Conservation (phyloP, 208 protist species). For the Crithidia bombi region DNA sequence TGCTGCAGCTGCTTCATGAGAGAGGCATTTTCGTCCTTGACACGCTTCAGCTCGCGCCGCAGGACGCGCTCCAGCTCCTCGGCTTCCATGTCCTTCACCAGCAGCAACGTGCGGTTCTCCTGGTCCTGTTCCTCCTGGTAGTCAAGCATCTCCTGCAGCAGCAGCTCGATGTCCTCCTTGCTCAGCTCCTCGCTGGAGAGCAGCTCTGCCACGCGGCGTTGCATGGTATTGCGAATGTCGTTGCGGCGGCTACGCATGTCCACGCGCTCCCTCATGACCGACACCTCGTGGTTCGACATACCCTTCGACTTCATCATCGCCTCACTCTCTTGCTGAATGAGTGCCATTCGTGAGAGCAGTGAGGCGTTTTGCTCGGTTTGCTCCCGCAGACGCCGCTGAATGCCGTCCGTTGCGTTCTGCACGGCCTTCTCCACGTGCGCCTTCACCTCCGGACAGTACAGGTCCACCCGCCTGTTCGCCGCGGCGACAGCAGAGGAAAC, state of each 20-base stretch:
- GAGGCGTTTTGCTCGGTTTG: constrained; percentile 49
- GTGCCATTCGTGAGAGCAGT: constrained; percentile 48
- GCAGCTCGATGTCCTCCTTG: constrained; percentile 55
- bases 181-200: constrained; percentile 40
- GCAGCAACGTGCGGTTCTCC: constrained; percentile 52
- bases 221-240: constrained; percentile 43
- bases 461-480: constrained; percentile 10
- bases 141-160: constrained; percentile 76
- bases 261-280: constrained; percentile 33
- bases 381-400: constrained; percentile 42
- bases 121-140: constrained; percentile 69
- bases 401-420: constrained; percentile 35
- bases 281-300: constrained; percentile 28
- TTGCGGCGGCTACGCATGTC: constrained; percentile 35
- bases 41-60: constrained; percentile 24
- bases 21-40: constrained; percentile 41
- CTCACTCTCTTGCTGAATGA: constrained; percentile 54
- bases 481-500: not conserved
- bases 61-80: constrained; percentile 58
- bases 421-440: constrained; percentile 40
- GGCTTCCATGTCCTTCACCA: constrained; percentile 59
- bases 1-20: constrained; percentile 49
- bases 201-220: constrained; percentile 60
- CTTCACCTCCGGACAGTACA: constrained; percentile 40
- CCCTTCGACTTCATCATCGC: constrained; percentile 33